phyloP scores from a whole-genome alignment of 2,329 filamentous ascomycete species.

The Ceratocystis harringtonii region DNA sequence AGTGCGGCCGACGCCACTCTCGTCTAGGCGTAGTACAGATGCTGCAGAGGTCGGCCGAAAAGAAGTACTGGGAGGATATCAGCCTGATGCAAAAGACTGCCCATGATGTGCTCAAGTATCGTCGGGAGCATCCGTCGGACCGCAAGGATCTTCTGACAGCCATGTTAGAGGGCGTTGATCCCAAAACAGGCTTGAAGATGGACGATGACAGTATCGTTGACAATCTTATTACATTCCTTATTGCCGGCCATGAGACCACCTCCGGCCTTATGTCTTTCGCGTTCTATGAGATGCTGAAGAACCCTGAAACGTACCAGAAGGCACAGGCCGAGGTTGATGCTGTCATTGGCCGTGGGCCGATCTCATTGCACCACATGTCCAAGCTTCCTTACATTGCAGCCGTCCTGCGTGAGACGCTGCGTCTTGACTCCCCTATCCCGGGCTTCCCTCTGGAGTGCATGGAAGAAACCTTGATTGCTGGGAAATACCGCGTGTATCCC shows the following conservation, averaged over 20 bases:
- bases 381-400: constrained; percentile 53
- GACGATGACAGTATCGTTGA: constrained; percentile 47
- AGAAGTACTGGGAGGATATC: constrained; percentile 41
- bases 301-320: constrained; percentile 43
- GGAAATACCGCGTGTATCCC: constrained; percentile 44
- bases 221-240: constrained; percentile 60
- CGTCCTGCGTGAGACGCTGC: constrained; percentile 49
- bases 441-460: constrained; percentile 39
- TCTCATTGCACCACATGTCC: constrained; percentile 45
- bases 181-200: constrained; percentile 50
- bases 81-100: constrained; percentile 39
- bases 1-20: constrained; percentile 36
- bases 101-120: constrained; percentile 43
- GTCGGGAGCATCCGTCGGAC: constrained; percentile 38
- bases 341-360: constrained; percentile 43
- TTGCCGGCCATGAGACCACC: constrained; percentile 58
- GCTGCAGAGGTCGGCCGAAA: constrained; percentile 33
- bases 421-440: constrained; percentile 30
- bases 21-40: constrained; percentile 31
- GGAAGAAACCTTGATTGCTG: constrained; percentile 39
- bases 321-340: constrained; percentile 53
- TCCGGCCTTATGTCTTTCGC: constrained; percentile 50
- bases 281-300: constrained; percentile 49
- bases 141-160: constrained; percentile 54
- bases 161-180: constrained; percentile 54